Evolutionary conservation across 768 basidiomycete species (phyloP).

Genomic region (Hypholoma fasciculare): DNA sequence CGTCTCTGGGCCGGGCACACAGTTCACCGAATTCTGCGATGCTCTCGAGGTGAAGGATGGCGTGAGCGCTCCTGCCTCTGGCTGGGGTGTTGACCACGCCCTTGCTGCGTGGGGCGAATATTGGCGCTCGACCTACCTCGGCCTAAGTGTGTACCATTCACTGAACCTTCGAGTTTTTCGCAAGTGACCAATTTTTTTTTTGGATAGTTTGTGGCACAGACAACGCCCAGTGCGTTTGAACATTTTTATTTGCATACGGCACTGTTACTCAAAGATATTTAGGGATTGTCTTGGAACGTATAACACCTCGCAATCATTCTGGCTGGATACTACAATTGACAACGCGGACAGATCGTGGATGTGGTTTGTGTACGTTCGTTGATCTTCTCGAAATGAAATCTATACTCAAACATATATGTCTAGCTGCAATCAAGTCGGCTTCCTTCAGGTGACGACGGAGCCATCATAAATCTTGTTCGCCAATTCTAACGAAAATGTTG

Average conservation of each 20-base stretch:
- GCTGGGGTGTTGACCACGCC: slow-evolving; percentile 64
- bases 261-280: slow-evolving; percentile 37
- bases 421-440: slow-evolving; percentile 72
- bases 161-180: not conserved
- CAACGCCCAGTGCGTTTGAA: slow-evolving; percentile 43
- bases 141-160: slow-evolving; percentile 33
- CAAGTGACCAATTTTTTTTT: not conserved
- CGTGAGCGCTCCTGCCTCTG: slow-evolving; percentile 41
- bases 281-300: slow-evolving; percentile 46
- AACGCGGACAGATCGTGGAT: slow-evolving; percentile 61
- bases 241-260: slow-evolving; percentile 30
- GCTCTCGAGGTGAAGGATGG: slow-evolving; percentile 64
- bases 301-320: slow-evolving; percentile 39
- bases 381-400: not conserved
- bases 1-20: slow-evolving; percentile 36
- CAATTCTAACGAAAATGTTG: too few species aligned
- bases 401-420: too few species aligned
- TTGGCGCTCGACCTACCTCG: slow-evolving; percentile 50
- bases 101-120: slow-evolving; percentile 60
- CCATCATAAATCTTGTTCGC: too few species aligned
- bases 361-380: slow-evolving; percentile 57
- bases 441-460: slow-evolving; percentile 32
- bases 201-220: slow-evolving; percentile 51
- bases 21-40: slow-evolving; percentile 64
- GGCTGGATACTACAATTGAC: slow-evolving; percentile 54